Evolutionary conservation across 257 asterid species (phyloP).

Genomic region (Coffea eugenioides): DNA sequence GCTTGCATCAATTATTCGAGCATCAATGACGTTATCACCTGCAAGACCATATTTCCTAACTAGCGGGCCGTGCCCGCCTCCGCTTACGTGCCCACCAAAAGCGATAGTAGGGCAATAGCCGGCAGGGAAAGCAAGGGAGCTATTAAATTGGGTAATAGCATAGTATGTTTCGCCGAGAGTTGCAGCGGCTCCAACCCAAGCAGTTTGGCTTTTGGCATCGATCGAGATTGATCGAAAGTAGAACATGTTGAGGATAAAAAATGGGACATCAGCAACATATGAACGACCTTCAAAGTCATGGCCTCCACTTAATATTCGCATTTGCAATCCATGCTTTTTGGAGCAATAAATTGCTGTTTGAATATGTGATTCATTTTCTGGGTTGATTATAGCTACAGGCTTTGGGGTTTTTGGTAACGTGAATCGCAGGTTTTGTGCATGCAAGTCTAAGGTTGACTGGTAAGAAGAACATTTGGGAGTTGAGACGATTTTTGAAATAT

Average conservation of each 20-base stretch:
- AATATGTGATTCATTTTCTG: not conserved
- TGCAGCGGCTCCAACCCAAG: slow-evolving; percentile 3
- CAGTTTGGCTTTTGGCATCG: not conserved
- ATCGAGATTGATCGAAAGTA: not conserved
- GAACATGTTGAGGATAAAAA: not conserved
- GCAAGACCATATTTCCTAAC: not conserved
- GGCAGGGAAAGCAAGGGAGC: not conserved
- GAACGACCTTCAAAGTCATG: not conserved
- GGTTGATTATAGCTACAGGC: not conserved
- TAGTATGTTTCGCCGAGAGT: not conserved
- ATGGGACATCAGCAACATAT: not conserved
- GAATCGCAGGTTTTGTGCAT: not conserved
- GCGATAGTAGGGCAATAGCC: slow-evolving; percentile 2
- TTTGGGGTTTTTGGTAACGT: not conserved
- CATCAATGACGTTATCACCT: not conserved
- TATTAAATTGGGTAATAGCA: not conserved
- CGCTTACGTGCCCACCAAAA: not conserved
- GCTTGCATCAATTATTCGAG: not conserved
- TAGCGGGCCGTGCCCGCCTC: slow-evolving; percentile 1
- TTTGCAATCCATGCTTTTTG: not conserved
- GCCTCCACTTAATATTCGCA: slow-evolving; percentile 1
- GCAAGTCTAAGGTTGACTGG: not conserved
- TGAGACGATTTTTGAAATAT: too few relatives aligned
- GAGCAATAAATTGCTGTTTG: slow-evolving; percentile 2
- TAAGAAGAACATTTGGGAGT: not conserved